Base-by-base conservation (phyloP, 1,284 basidiomycete species). In the Mycosarcoma maydis region DNA sequence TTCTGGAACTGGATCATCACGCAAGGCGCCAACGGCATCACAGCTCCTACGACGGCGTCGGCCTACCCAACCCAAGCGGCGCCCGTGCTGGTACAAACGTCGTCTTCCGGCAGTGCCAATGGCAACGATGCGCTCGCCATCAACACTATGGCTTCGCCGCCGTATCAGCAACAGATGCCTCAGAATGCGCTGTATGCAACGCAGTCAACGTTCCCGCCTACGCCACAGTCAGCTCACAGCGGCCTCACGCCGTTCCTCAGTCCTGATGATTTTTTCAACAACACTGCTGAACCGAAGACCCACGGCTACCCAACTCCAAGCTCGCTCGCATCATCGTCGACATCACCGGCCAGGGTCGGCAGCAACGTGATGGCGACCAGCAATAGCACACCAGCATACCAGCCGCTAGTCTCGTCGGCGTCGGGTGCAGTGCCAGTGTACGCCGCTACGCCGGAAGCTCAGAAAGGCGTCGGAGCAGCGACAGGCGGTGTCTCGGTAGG, bases 1-100 rank as follows among this genome's bases (percentile, higher is more conserved):
- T 76, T 76, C 53, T 76, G 73, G 73, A 75, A 70, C 53, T 76
- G 75, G 75, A 64, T 76, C 49, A 65, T 76, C 22, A 66, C 56
- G 9, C 75, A 76, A 41, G 75, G 73, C 33, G 66, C 66, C 27
- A 65, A 57, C 33, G 70, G 58, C 23, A 59, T 65, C 46, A 50
- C 42, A 7, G 45, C 62, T 16, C 45, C 45, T 14, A 36, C 55
- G 10, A 27, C n/a, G 27, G 29, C 36, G 8, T 17, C 51, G 38
- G 23, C 36, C 9, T n/a, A 32, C 11, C 9, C 46, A 11, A 17
- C 40, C 3, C 52, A 27, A 19, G 44, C 65, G 6, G 30, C 58
- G 19, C 53, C 60, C 8, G 53, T 48, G 42, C 23, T 61, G 29
- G 33, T 58, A 13, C 65, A 61, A 39, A 40, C 41, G n/a, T 13